Evolutionary conservation across 148 eudicot genomes (phyloP), one percentile per base, ranked within the genome.

Genomic region (Heliamphora exappendiculata): DNA sequence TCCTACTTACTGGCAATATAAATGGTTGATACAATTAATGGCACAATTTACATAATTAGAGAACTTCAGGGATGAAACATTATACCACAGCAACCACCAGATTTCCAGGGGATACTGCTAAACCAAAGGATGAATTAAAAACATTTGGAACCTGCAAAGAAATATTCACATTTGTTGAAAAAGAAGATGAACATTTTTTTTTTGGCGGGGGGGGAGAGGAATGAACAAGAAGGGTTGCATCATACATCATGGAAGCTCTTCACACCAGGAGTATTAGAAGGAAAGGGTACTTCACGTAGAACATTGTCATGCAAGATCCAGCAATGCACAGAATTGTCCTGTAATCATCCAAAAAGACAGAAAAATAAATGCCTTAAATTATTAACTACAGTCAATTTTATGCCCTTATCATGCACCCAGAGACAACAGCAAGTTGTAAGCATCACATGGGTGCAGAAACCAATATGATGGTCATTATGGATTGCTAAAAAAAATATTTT

Each of bases 101-200:
- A 85, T 89, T 91, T 84, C 90, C 97, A 54, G 99, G 97, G 67
- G 99, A 95, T 51, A 86, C 81, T 79, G 97, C 91, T 71, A 95
- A 68, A 65, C 97, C 97, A 80, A 86, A 91, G 89, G 93, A 91
- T 60, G 90, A 85, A 82, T 91, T 92, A 44, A 84, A 92, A 20
- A 75, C 89, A 78, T 84, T 76, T 69, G 96, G 93, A 71, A 91
- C 86, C 97, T 95, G 92, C 79, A 78, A 78, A 59, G 59, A 74
- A 71, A 75, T 67, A 68, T 45, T 66, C 28, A 13, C 14, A 11
- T 20, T 57, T 47, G 42, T 45, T 73, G 47, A 72, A 37, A 58
- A 42, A 76, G 22, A 78, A 71, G 22, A 53, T 26, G 57, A 59
- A 53, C 13, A 37, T 74, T 22, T 28, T n/a, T n/a, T n/a, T n/a